Percentiles rank a stretch among this genome's conserved stretches.
Conservation (phyloP, 176 grass and related monocot species). For the Chloris gayana region DNA sequence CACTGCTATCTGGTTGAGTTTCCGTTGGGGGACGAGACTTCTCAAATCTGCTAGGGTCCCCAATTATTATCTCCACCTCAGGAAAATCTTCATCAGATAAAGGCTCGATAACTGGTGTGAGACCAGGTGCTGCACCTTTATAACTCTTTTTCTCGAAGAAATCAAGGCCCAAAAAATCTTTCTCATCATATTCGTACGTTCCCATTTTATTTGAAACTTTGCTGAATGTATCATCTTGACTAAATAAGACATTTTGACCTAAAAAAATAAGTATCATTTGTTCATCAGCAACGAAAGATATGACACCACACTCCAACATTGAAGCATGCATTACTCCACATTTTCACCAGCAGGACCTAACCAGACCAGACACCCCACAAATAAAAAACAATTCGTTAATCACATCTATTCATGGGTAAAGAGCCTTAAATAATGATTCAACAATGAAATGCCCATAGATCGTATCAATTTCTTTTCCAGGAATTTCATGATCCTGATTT, state of each 20-base stretch:
- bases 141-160: constrained; percentile 61
- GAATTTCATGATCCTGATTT: neutral
- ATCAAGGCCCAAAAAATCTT: constrained; percentile 54
- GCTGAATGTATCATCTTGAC: constrained; percentile 35
- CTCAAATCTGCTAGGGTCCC: constrained; percentile 49
- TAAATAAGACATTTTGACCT: constrained; percentile 40
- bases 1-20: constrained; percentile 29
- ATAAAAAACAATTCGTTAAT: too few species aligned
- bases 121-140: constrained; percentile 46
- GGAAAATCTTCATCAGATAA: constrained; percentile 44
- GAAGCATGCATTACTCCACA: neutral
- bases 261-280: neutral
- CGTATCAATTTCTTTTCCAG: too few species aligned
- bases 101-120: constrained; percentile 40
- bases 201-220: constrained; percentile 37
- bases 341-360: neutral
- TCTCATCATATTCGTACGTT: constrained; percentile 41
- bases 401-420: neutral
- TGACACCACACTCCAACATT: neutral
- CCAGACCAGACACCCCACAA: too few species aligned
- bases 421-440: neutral
- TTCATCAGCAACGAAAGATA: neutral
- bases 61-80: constrained; percentile 59
- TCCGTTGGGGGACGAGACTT: constrained; percentile 30
- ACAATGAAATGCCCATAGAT: neutral